Evolutionary conservation across 192 early-diverging fungal genomes (phyloP).

Genomic region (Entrophospora sp.): DNA sequence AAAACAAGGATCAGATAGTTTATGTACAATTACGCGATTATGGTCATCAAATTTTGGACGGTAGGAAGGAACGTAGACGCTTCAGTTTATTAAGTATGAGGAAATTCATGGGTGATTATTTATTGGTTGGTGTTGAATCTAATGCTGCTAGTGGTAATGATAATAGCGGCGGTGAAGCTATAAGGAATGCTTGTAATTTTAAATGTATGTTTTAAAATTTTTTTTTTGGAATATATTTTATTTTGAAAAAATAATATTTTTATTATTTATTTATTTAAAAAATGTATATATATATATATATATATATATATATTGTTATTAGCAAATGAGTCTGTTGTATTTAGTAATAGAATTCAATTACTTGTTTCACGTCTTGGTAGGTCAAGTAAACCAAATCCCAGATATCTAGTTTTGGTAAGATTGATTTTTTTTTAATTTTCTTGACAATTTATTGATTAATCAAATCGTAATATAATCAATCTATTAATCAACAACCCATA

Average conservation of each 20-base stretch:
- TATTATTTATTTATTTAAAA: neutral
- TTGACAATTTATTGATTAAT: neutral
- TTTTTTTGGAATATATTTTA: neutral
- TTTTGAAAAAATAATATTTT: neutral
- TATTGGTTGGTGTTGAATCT: too few relatives aligned
- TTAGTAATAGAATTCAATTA: conserved; percentile 49
- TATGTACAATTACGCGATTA: conserved; percentile 89
- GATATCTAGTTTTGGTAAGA: conserved; percentile 57
- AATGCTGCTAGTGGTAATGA: too few relatives aligned
- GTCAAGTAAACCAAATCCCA: conserved; percentile 61
- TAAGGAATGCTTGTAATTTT: conserved; percentile 39
- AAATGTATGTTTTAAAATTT: conserved; percentile 21
- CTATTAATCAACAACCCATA: too few relatives aligned
- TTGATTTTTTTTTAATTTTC: neutral
- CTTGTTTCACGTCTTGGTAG: conserved; percentile 65
- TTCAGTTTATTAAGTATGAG: conserved; percentile 76
- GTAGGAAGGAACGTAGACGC: conserved; percentile 86
- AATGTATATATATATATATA: neutral
- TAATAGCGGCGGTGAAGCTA: conserved; percentile 35
- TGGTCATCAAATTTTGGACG: conserved; percentile 81
- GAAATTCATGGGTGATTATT: conserved; percentile 87
- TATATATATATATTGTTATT: neutral
- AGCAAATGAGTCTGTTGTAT: conserved; percentile 47
- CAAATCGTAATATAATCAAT: too few relatives aligned
- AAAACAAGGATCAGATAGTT: conserved; percentile 76